A percentile compares a stretch with the other conserved stretches of the same genome.
Conservation (phyloP, 1,284 basidiomycete species). For the Albatrellus sp. region DNA sequence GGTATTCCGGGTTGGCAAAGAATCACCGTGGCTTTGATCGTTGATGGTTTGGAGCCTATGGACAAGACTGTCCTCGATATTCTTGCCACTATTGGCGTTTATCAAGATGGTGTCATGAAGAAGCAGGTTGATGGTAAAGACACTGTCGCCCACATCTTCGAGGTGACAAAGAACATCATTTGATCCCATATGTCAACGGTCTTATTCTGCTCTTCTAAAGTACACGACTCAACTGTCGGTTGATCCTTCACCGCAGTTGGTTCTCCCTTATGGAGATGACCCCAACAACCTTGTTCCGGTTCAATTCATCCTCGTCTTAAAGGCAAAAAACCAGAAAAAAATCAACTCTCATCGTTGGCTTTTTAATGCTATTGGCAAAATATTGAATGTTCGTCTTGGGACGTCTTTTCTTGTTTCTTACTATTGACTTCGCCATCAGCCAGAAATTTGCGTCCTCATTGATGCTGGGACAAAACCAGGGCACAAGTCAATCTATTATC, state of each 20-base stretch:
- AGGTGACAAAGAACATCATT: slow-evolving; percentile 32
- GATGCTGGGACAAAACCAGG: slow-evolving; percentile 96
- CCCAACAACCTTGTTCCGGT: slow-evolving; percentile 90
- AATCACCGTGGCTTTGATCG: slow-evolving; percentile 85
- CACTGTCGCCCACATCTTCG: slow-evolving; percentile 85
- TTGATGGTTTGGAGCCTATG: slow-evolving; percentile 92
- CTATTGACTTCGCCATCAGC: slow-evolving; percentile 28
- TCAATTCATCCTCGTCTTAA: slow-evolving; percentile 90
- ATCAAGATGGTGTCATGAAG: slow-evolving; percentile 95
- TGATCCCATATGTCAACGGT: background rate
- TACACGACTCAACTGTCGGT: slow-evolving; percentile 90
- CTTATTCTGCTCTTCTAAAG: slow-evolving; percentile 22
- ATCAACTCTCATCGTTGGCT: slow-evolving; percentile 97
- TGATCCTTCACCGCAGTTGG: slow-evolving; percentile 78
- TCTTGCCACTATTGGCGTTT: slow-evolving; percentile 79
- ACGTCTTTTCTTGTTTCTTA: background rate
- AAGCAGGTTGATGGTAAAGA: slow-evolving; percentile 88
- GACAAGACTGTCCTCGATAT: slow-evolving; percentile 90
- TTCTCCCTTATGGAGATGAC: slow-evolving; percentile 82
- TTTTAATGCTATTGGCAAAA: slow-evolving; percentile 90
- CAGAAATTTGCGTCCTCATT: slow-evolving; percentile 83
- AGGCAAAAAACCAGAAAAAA: slow-evolving; percentile 97
- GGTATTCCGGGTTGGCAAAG: slow-evolving; percentile 86
- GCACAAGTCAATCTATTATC: slow-evolving; percentile 92
- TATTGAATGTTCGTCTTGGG: slow-evolving; percentile 46